These are phyloP conservation scores for Cryptococcus sp. DNA, from an alignment of 1,284 basidiomycete species.

Conservation along the genomic window DNA sequence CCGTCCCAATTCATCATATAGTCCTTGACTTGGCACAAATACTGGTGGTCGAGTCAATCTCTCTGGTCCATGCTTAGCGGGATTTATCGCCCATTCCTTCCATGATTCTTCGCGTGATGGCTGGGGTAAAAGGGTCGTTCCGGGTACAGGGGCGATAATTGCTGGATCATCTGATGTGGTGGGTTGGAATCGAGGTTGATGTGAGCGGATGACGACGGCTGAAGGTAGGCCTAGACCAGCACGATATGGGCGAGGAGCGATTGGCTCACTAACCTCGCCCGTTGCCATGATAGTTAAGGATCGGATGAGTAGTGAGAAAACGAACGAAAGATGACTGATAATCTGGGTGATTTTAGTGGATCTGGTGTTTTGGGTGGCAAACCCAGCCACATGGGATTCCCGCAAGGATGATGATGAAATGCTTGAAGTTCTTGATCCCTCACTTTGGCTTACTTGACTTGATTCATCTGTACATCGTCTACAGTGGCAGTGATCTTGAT, in stretches of 20 bases:
- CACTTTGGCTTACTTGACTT: too few relatives aligned
- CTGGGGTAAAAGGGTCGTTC: slow-evolving; percentile 1
- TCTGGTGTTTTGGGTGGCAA: not conserved
- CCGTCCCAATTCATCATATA: slow-evolving; percentile 37
- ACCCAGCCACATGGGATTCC: not conserved
- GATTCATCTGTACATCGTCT: too few relatives aligned
- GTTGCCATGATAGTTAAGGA: not conserved
- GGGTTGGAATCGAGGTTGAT: not conserved
- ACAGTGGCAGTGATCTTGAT: too few relatives aligned
- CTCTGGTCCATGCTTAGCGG: slow-evolving; percentile 31
- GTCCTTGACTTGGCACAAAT: slow-evolving; percentile 24
- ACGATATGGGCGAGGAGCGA: slow-evolving; percentile 7
- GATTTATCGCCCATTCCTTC: slow-evolving; percentile 41
- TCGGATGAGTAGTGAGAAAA: not conserved
- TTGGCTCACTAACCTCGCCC: not conserved
- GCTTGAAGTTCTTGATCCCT: too few relatives aligned
- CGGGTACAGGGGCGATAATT: not conserved
- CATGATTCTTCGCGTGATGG: slow-evolving; percentile 10
- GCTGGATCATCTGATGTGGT: not conserved
- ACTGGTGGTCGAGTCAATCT: slow-evolving; percentile 22
- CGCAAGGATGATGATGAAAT: too few relatives aligned
- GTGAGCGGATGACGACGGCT: slow-evolving; percentile 27
- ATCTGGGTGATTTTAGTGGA: not conserved
- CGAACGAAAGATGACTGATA: not conserved
- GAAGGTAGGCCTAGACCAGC: slow-evolving; percentile 25